These are phyloP conservation scores for Daldinia grandis DNA, from an alignment of 495 filamentous ascomycete genomes.

Conservation along the genomic window DNA sequence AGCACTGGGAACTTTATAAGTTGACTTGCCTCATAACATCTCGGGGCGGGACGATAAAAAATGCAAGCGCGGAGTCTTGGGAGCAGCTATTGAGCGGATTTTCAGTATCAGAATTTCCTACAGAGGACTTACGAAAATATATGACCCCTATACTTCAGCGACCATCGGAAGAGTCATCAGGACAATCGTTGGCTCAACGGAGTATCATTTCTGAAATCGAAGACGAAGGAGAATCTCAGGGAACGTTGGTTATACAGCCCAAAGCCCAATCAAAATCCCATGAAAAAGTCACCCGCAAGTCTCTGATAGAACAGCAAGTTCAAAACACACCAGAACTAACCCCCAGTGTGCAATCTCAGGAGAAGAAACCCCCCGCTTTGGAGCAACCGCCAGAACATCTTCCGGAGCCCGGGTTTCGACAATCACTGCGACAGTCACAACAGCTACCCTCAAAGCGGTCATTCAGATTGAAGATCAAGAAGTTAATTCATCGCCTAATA, in stretches of 20 bases:
- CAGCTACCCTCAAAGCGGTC: background rate
- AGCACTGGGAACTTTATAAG: constrained; percentile 3
- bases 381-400: background rate
- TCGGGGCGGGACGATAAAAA: background rate
- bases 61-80: background rate
- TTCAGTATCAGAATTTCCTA: background rate
- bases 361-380: background rate
- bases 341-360: background rate
- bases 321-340: background rate
- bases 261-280: background rate
- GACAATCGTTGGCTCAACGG: background rate
- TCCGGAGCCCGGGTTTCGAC: background rate
- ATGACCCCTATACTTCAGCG: background rate
- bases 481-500: background rate
- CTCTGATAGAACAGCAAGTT: background rate
- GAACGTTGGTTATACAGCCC: background rate
- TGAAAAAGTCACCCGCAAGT: background rate
- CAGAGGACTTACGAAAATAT: background rate
- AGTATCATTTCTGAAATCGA: background rate
- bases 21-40: background rate
- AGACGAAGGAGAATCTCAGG: background rate
- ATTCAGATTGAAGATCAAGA: constrained; percentile 1
- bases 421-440: background rate
- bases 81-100: background rate
- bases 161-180: background rate